Evolutionary conservation across 2,329 filamentous ascomycete species (phyloP), one percentile per base, ranked within the genome.

Genomic region (Beauveria scarabaeidicola): DNA sequence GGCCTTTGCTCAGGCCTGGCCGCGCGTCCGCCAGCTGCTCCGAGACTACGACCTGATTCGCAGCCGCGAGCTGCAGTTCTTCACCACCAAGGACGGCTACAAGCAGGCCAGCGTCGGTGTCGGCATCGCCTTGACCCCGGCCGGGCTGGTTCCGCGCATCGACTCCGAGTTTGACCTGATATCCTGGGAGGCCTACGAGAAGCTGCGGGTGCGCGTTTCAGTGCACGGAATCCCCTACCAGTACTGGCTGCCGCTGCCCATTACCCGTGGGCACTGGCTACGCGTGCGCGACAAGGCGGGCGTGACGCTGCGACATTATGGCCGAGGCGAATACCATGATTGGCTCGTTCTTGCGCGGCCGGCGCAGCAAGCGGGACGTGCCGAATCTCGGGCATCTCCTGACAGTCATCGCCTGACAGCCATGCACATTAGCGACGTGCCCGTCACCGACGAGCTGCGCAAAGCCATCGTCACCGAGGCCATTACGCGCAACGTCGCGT

Each of bases 131-230:
- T 40, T 54, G 13, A 72, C 80, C 27, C 62, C 59, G 0, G 62
- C 69, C 11, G 38, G 53, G 1, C 62, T 61, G 7, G 60, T 64
- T 17, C 68, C 69, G 2, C 65, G 65, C 5, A 66, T 80, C 52
- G 65, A 70, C 32, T 81, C 77, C 1, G 78, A 81, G 62, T 81
- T 81, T 59, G 78, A 81, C 56, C 67, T 80, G 6, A 58, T 82
- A 17, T 79, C 77, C 3, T 58, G 72, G 15, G 66, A 74, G 40
- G 78, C 74, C 0, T 79, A 72, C 63, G 52, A 64, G 3, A 61
- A 68, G 1, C 69, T 76, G 52, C 3, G 52, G 0, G 68, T 79
- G 11, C 71, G 74, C 3, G 59, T 59, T 0, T 79, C 78, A 0
- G 69, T 80, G 10, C 75, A 79, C 61, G 72, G 73, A 29, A 63